Conservation (phyloP, 257 asterid genomes). For the Ilex aquifolium region DNA sequence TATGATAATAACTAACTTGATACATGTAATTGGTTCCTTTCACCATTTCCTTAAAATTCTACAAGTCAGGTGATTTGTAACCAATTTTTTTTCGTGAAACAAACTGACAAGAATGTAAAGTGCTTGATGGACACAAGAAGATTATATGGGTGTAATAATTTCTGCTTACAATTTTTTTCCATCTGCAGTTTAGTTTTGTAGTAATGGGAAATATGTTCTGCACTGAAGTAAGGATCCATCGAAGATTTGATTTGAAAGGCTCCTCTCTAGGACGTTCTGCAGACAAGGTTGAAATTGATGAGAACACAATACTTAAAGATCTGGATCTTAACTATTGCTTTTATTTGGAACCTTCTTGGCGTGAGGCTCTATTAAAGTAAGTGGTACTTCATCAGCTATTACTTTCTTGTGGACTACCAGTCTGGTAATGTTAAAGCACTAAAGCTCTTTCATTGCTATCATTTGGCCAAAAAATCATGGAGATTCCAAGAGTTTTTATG, state of each 20-base stretch:
- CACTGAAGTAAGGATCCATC: constrained; percentile 89
- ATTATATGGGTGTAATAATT: not conserved
- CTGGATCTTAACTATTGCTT: constrained; percentile 91
- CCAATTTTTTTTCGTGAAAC: no score
- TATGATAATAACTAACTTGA: constrained; percentile 1
- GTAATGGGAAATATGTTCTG: constrained; percentile 99
- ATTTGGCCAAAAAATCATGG: no score
- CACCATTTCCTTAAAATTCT: not conserved
- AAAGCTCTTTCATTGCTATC: no score
- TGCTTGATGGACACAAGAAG: no score
- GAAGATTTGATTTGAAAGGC: constrained; percentile 2
- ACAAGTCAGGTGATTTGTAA: not conserved
- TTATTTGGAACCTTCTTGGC: constrained; percentile 91
- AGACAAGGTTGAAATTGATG: constrained; percentile 85
- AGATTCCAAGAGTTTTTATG: no score
- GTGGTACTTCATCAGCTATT: constrained; percentile 14
- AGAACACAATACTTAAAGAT: constrained; percentile 90
- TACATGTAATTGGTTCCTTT: not conserved
- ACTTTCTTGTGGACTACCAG: not conserved
- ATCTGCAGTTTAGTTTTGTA: constrained; percentile 82
- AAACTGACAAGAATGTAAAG: no score
- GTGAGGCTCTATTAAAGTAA: constrained; percentile 62
- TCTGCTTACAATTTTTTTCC: not conserved
- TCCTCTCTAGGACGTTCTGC: constrained; percentile 87
- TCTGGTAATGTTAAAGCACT: no score